phyloP scores from a whole-genome alignment of 371 early-diverging fungal genomes.

The Conidiobolus incongruus region DNA sequence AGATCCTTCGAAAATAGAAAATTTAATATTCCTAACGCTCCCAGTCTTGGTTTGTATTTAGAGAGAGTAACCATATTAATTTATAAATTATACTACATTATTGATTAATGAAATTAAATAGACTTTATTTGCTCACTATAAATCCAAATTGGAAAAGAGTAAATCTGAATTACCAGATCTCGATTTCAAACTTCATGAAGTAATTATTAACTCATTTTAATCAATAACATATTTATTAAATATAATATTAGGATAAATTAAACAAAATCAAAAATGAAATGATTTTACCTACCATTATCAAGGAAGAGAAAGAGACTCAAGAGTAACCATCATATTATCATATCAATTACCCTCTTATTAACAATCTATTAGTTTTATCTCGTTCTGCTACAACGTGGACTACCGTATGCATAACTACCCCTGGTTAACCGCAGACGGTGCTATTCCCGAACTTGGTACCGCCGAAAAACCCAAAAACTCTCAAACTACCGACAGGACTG shows the following conservation, averaged over 20 bases:
- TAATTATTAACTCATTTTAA: conserved; percentile 7
- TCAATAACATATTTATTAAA: conserved; percentile 4
- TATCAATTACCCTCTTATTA: background rate
- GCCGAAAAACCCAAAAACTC: too few relatives aligned
- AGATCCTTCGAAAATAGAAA: conserved; percentile 31
- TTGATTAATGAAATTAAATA: conserved; percentile 3
- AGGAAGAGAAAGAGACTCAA: conserved; percentile 34
- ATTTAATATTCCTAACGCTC: conserved; percentile 96
- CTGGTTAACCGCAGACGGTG: background rate
- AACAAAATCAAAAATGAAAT: conserved; percentile 52
- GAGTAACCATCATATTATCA: too few relatives aligned
- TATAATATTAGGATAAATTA: conserved; percentile 29
- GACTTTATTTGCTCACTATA: conserved; percentile 45
- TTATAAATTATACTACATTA: background rate
- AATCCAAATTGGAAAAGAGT: conserved; percentile 15
- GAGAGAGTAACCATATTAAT: conserved; percentile 37
- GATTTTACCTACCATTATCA: conserved; percentile 51
- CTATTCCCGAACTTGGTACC: too few relatives aligned
- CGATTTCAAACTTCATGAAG: conserved; percentile 21
- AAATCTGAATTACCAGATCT: conserved; percentile 6
- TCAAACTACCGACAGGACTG: too few relatives aligned
- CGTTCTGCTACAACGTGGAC: background rate
- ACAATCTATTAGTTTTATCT: background rate
- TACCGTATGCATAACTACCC: background rate
- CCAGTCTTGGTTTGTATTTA: conserved; percentile 85